Percentiles rank a stretch among this genome's conserved stretches.
These are phyloP conservation scores for Leishmania lainsoni DNA, from an alignment of 208 protist species.

Conservation along the genomic window DNA sequence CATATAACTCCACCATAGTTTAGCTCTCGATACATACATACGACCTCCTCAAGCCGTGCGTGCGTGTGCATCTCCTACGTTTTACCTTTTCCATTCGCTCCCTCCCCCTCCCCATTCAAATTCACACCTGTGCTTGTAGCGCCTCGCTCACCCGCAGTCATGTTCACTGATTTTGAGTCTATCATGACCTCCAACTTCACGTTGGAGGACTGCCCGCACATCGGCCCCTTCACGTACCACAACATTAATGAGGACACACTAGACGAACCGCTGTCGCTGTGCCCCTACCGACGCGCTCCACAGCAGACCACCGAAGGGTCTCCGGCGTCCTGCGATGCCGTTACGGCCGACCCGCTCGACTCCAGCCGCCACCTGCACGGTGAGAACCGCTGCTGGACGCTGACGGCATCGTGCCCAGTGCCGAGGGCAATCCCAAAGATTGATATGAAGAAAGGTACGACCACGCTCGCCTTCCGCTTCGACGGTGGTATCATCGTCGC, in stretches of 20 bases:
- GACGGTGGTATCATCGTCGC: slow-evolving; percentile 98
- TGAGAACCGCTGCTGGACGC: slow-evolving; percentile 73
- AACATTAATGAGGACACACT: slow-evolving; percentile 36
- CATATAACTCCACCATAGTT: background rate
- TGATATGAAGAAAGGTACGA: slow-evolving; percentile 97
- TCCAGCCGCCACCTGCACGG: slow-evolving; percentile 61
- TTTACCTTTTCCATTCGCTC: background rate
- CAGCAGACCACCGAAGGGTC: slow-evolving; percentile 22
- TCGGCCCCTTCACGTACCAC: slow-evolving; percentile 88
- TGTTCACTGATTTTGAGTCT: slow-evolving; percentile 74
- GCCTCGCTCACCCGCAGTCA: slow-evolving; percentile 9
- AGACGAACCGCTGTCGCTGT: slow-evolving; percentile 24
- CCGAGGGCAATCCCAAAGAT: slow-evolving; percentile 85
- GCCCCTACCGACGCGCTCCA: slow-evolving; percentile 28
- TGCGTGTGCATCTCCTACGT: background rate
- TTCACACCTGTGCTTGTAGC: background rate
- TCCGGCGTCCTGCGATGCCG: slow-evolving; percentile 54
- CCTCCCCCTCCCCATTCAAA: background rate
- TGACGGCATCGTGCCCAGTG: slow-evolving; percentile 78
- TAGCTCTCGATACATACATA: no score
- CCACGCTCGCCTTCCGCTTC: slow-evolving; percentile 99
- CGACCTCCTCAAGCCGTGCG: background rate
- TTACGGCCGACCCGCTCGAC: slow-evolving; percentile 81
- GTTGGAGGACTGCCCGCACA: slow-evolving; percentile 72
- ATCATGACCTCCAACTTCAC: slow-evolving; percentile 77